Evolutionary conservation across 805 yeast species (phyloP).

Genomic region (Jamesozyma lodderae): DNA sequence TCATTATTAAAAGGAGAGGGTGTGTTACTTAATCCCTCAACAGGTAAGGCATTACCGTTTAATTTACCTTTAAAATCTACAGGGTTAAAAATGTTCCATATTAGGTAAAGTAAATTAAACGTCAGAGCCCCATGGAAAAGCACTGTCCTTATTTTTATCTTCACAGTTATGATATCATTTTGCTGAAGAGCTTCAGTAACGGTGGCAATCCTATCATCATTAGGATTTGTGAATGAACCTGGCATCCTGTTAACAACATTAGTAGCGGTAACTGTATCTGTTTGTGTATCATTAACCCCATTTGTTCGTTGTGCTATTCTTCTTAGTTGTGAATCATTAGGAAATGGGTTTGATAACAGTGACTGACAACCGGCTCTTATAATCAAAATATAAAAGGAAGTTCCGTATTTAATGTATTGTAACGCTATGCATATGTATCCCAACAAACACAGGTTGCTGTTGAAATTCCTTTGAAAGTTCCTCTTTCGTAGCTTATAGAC

Average conservation of each 20-base stretch:
- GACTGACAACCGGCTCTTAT: constrained; percentile 33
- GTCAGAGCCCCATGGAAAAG: constrained; percentile 22
- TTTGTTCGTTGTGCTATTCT: constrained; percentile 10
- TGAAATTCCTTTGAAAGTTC: constrained; percentile 19
- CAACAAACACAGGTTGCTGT: constrained; percentile 12
- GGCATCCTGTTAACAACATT: constrained; percentile 12
- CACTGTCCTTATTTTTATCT: constrained; percentile 16
- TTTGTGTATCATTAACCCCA: neutral
- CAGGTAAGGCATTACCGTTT: constrained; percentile 16
- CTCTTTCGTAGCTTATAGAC: constrained; percentile 20
- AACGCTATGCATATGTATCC: constrained; percentile 20
- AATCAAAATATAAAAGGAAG: constrained; percentile 20
- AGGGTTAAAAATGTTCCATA: constrained; percentile 20
- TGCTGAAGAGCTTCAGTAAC: constrained; percentile 6
- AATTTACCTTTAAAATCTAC: constrained; percentile 32
- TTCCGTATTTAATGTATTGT: constrained; percentile 24
- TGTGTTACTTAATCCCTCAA: constrained; percentile 22
- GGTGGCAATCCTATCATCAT: neutral
- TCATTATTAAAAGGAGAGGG: constrained; percentile 25
- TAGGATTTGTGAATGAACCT: constrained; percentile 14
- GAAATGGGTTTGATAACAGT: constrained; percentile 35
- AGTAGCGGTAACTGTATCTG: constrained; percentile 8
- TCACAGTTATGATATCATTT: constrained; percentile 6
- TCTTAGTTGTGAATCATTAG: constrained; percentile 23
- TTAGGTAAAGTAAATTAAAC: constrained; percentile 15